Evolutionary conservation across 345 rosid species (phyloP).

Genomic region (Excoecaria cochinchinensis): DNA sequence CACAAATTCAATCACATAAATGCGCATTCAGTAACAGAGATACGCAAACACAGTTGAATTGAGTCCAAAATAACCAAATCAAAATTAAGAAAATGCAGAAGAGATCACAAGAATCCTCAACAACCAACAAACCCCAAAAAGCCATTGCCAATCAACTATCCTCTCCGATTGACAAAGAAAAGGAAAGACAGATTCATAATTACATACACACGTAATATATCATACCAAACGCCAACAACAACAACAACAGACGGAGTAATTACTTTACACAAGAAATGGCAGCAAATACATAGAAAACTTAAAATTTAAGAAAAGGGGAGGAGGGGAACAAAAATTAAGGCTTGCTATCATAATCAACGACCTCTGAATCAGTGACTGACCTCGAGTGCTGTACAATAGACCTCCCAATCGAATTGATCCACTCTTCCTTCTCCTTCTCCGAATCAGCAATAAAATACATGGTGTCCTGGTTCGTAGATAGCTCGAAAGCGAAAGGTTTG

Average conservation of each 20-base stretch:
- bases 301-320: background rate
- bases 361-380: constrained; percentile 35
- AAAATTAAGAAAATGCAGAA: background rate
- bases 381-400: constrained; percentile 34
- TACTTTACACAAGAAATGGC: constrained; percentile 1
- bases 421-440: constrained; percentile 37
- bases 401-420: constrained; percentile 38
- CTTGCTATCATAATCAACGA: constrained; percentile 32
- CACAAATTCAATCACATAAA: background rate
- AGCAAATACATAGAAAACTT: background rate
- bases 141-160: background rate
- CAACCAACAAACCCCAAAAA: background rate
- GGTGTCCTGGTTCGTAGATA: constrained; percentile 31
- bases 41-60: background rate
- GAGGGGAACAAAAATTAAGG: background rate
- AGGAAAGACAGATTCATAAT: background rate
- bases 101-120: background rate
- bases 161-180: background rate
- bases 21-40: background rate
- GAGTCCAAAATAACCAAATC: background rate
- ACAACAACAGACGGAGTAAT: background rate
- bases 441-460: constrained; percentile 34
- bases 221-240: background rate
- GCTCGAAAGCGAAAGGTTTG: constrained; percentile 36
- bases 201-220: background rate